Conservation (phyloP, 176 grass and related monocot species). For the Chrysopogon serrulatus region DNA sequence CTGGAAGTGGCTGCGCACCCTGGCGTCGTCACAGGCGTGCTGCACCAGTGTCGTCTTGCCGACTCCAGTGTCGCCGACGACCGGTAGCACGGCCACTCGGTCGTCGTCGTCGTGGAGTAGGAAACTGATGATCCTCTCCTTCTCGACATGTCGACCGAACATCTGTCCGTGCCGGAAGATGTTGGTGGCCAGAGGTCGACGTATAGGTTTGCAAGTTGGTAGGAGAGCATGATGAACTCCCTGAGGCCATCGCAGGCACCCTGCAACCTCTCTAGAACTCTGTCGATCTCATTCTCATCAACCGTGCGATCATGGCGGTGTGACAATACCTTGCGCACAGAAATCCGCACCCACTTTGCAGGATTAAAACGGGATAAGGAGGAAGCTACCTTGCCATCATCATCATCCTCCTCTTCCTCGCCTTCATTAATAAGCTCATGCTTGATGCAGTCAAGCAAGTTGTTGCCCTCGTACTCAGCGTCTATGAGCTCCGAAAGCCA, state of each 20-base stretch:
- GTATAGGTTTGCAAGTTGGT: not conserved
- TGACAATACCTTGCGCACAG: not conserved
- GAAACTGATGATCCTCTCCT: not conserved
- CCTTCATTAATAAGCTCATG: not conserved
- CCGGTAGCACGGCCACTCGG: not conserved
- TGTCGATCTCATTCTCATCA: not conserved
- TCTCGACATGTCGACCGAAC: constrained; percentile 1
- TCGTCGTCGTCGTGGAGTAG: not conserved
- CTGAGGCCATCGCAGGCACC: not conserved
- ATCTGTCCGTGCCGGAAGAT: not conserved
- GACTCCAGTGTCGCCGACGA: not conserved
- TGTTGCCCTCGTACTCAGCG: not conserved
- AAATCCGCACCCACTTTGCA: not conserved
- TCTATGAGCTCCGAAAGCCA: constrained; percentile 15
- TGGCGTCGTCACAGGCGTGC: not conserved
- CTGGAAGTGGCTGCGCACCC: not conserved
- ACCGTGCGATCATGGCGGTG: not conserved
- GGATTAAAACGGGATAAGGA: not conserved
- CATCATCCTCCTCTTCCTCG: not conserved
- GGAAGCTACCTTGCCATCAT: too few relatives aligned
- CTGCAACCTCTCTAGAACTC: not conserved
- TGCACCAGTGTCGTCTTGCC: not conserved
- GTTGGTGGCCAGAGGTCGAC: not conserved
- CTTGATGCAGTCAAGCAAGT: not conserved
- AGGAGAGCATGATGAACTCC: constrained; percentile 2